Conservation (phyloP, 352 stramenopile species). For the Blastocystis sp. region DNA sequence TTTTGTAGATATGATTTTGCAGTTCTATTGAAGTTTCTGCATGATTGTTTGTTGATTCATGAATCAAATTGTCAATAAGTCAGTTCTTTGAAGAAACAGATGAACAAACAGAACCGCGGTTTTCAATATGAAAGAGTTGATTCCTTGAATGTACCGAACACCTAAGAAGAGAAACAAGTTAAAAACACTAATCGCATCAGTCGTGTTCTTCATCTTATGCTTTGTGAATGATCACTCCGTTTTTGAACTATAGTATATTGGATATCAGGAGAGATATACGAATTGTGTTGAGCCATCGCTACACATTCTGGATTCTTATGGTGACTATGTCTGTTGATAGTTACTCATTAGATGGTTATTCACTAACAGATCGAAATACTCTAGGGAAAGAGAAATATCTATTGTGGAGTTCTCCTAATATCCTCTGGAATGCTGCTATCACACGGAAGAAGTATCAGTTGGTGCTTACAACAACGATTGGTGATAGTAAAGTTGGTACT, state of each 20-base stretch:
- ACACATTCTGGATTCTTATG: not conserved
- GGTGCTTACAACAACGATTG: not conserved
- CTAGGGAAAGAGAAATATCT: not conserved
- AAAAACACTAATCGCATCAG: too few species aligned
- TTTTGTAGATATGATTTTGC: not conserved
- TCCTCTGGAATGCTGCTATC: not conserved
- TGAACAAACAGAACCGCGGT: too few species aligned
- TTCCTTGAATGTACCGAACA: too few species aligned
- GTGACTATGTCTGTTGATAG: not conserved
- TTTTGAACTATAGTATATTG: too few species aligned
- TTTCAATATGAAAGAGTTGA: too few species aligned
- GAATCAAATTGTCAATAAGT: too few species aligned
- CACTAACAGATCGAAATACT: not conserved
- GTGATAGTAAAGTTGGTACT: not conserved
- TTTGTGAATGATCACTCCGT: too few species aligned
- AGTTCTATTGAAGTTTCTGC: not conserved
- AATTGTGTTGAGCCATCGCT: too few species aligned
- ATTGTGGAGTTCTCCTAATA: not conserved
- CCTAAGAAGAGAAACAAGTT: too few species aligned
- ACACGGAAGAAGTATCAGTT: not conserved
- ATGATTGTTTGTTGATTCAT: not conserved
- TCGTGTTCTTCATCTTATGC: too few species aligned
- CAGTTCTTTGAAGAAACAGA: too few species aligned
- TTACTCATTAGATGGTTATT: slow-evolving; percentile 1
- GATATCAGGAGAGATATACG: too few species aligned